Base-by-base conservation (phyloP, 805 yeast genomes). In the Candida sanyiensis region DNA sequence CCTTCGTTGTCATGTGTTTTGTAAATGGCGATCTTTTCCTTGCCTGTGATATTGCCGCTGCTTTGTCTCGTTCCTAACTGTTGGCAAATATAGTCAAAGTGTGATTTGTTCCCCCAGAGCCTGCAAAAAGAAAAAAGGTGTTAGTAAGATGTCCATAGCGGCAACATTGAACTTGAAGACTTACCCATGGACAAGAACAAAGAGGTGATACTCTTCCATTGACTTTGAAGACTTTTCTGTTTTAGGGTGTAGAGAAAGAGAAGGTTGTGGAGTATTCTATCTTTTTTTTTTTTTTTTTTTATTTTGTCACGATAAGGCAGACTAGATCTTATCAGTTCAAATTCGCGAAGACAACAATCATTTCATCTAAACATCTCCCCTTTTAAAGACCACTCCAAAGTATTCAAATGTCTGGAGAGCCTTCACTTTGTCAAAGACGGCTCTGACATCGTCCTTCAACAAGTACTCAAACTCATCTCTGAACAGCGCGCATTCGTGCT, bases 101-200 rank as follows among this genome's bases (percentile, higher is more conserved):
- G 94, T 26, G 72, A 60, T 3, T 76, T 66, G 38, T 75, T 75
- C 2, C 96, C 95, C 95, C 95, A 86, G 32, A 85, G 66, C 0
- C 83, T 74, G 45, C 9, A n/a, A n/a, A 5, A 12, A 24, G 15
- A 7, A 19, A 11, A 22, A 11, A 8, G 17, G 21, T 34, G 38
- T 38, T 33, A 38, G 44, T 29, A 22, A 10, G 19, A 29, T 13
- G 33, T 13, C 12, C 33, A 11, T n/a, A 16, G 10, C 10, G 8
- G 12, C 8, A 21, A 16, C 24, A 12, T 16, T 11, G 16, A 34
- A 26, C 4, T 12, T 8, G 4, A 6, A n/a, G 9, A 28, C 47
- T 25, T 10, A 41, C 47, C 47, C 47, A n/a, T 44, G 47, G 18
- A 44, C 47, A 5, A 44, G 32, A 7, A 44, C 45, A 5, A 44